Conservation (phyloP, 2,329 filamentous ascomycete genomes). For the Juglanconis sp. region DNA sequence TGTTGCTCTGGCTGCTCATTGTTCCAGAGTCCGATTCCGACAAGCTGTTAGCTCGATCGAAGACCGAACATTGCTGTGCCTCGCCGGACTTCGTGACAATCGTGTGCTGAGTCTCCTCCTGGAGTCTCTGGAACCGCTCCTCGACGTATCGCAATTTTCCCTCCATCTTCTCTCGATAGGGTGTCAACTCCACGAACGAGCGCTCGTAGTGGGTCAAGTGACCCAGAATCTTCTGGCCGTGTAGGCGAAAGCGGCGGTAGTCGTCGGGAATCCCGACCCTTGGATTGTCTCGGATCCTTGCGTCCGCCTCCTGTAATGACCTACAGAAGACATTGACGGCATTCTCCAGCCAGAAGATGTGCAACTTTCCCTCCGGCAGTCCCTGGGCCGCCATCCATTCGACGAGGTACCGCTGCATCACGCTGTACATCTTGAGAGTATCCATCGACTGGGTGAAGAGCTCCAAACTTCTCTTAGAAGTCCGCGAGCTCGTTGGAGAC, state of each 20-base stretch:
- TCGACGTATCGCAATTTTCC: conserved; percentile 36
- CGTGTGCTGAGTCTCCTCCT: conserved; percentile 35
- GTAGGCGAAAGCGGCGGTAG: conserved; percentile 49
- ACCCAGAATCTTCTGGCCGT: conserved; percentile 44
- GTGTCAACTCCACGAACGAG: conserved; percentile 27
- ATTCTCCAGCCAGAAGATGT: conserved; percentile 47
- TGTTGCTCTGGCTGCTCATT: conserved; percentile 33
- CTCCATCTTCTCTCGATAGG: conserved; percentile 33
- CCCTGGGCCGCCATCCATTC: conserved; percentile 29
- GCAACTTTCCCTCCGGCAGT: conserved; percentile 38
- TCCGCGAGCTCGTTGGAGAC: conserved; percentile 39
- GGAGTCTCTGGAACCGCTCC: conserved; percentile 40
- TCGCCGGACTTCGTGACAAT: conserved; percentile 34
- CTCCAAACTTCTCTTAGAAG: conserved; percentile 36
- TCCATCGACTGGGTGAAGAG: conserved; percentile 44
- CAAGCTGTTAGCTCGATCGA: conserved; percentile 46
- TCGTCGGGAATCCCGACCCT: conserved; percentile 48
- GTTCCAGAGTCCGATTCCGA: conserved; percentile 46
- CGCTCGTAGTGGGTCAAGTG: conserved; percentile 40
- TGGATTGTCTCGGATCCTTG: conserved; percentile 38
- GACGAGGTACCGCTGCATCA: conserved; percentile 52
- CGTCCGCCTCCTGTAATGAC: conserved; percentile 45
- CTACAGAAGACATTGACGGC: conserved; percentile 46
- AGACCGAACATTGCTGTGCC: conserved; percentile 41
- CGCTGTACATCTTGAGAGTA: conserved; percentile 47